Conservation (phyloP, 257 asterid genomes). For the Solanum etuberosum region DNA sequence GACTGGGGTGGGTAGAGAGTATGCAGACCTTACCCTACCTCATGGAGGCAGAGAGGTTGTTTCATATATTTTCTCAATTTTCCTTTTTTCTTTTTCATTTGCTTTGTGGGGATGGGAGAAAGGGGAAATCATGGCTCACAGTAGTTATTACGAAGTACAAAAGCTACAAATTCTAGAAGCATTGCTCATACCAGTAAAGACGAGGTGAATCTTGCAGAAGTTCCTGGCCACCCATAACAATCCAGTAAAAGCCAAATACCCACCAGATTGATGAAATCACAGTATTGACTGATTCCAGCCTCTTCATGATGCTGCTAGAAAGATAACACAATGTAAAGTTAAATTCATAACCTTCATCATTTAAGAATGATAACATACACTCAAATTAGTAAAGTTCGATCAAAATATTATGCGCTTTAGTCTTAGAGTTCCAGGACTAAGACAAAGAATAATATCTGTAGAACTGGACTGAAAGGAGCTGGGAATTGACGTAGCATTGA, state of each 20-base stretch:
- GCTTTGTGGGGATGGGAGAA: background rate
- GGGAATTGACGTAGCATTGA: background rate
- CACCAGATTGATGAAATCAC: slow-evolving; percentile 83
- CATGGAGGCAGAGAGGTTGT: background rate
- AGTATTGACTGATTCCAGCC: slow-evolving; percentile 58
- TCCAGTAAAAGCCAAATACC: slow-evolving; percentile 91
- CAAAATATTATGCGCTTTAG: background rate
- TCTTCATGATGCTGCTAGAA: slow-evolving; percentile 51
- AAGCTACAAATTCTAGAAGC: slow-evolving; percentile 2
- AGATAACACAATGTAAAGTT: background rate
- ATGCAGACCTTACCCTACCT: background rate
- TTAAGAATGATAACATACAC: background rate
- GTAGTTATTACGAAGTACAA: background rate
- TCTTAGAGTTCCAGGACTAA: background rate
- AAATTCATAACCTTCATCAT: background rate
- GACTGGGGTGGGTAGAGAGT: background rate
- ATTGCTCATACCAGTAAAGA: slow-evolving; percentile 59
- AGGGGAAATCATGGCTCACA: background rate
- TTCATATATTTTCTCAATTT: background rate
- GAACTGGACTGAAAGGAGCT: background rate
- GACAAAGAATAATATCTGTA: background rate
- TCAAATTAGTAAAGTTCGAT: background rate
- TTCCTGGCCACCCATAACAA: slow-evolving; percentile 61
- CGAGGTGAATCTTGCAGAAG: slow-evolving; percentile 79
- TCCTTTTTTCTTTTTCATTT: background rate